Percentiles rank a stretch among this genome's conserved stretches.
Evolutionary conservation across 495 filamentous ascomycete species (phyloP).

Genomic region (Talaromyces liani): DNA sequence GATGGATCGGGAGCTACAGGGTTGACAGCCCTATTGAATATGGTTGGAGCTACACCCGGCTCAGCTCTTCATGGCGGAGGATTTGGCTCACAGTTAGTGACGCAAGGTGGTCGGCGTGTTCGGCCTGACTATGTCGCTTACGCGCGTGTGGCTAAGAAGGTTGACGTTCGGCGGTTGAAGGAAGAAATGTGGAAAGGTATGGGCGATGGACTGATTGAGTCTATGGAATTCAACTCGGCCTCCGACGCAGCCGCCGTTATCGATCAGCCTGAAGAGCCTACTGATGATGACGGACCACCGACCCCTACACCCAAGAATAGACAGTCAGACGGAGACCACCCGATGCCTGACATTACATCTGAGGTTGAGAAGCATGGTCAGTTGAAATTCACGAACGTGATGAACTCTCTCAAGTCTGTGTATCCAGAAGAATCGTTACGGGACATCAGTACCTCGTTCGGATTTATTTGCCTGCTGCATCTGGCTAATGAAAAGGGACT

Average conservation of each 20-base stretch:
- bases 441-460: constrained; percentile 94
- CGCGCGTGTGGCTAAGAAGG: constrained; percentile 94
- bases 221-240: constrained; percentile 25
- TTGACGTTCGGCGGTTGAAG: constrained; percentile 92
- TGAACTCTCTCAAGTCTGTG: constrained; percentile 78
- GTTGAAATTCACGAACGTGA: constrained; percentile 80
- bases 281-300: constrained; percentile 24
- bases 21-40: constrained; percentile 33
- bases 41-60: constrained; percentile 37
- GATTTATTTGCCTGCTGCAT: constrained; percentile 95
- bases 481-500: constrained; percentile 96
- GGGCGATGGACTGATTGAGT: constrained; percentile 40
- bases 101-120: constrained; percentile 65
- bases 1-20: constrained; percentile 29
- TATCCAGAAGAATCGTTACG: constrained; percentile 78
- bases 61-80: constrained; percentile 39
- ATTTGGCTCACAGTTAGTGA: constrained; percentile 92
- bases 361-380: constrained; percentile 27
- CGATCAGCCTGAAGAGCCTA: constrained; percentile 18
- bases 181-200: constrained; percentile 94
- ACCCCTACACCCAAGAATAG: constrained; percentile 24
- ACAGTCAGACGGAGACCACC: constrained; percentile 6
- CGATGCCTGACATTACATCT: constrained; percentile 12
- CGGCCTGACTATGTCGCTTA: constrained; percentile 96
- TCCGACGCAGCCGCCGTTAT: constrained; percentile 21